Conservation (phyloP, 2,329 filamentous ascomycete genomes). For the Cryphonectria japonica region DNA sequence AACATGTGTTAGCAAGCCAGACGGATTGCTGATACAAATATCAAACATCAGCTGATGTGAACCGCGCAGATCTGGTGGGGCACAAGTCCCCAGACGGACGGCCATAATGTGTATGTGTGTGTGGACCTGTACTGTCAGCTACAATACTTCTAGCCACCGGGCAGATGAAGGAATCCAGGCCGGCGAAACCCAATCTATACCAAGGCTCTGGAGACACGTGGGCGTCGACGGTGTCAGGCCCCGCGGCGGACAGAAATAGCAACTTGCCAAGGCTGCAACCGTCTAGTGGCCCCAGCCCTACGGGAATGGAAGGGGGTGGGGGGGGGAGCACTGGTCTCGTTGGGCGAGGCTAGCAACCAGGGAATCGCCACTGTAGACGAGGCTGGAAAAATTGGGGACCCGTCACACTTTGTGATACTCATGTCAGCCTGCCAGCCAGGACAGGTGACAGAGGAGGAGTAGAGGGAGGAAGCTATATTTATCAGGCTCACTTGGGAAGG, state of each 20-base stretch:
- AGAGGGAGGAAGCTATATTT: not conserved
- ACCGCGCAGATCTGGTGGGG: slow-evolving; percentile 23
- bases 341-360: slow-evolving; percentile 6
- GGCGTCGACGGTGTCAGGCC: not conserved
- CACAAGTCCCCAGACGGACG: not conserved
- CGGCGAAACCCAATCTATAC: not conserved
- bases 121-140: not conserved
- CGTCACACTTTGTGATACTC: not conserved
- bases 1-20: not conserved
- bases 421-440: not conserved
- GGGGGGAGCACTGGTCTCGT: not conserved
- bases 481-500: not conserved
- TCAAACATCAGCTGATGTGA: slow-evolving; percentile 26
- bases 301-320: not conserved
- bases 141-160: not conserved
- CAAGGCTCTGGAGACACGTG: slow-evolving; percentile 3
- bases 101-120: not conserved
- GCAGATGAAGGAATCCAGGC: not conserved
- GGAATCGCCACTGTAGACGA: not conserved
- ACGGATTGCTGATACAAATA: slow-evolving; percentile 22
- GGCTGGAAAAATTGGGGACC: not conserved
- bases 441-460: not conserved
- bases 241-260: slow-evolving; percentile 2
- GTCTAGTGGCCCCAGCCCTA: slow-evolving; percentile 13
- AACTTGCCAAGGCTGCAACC: slow-evolving; percentile 8